Evolutionary conservation across 2,329 filamentous ascomycete genomes (phyloP).

Genomic region (Ophiosphaerella herpotricha): DNA sequence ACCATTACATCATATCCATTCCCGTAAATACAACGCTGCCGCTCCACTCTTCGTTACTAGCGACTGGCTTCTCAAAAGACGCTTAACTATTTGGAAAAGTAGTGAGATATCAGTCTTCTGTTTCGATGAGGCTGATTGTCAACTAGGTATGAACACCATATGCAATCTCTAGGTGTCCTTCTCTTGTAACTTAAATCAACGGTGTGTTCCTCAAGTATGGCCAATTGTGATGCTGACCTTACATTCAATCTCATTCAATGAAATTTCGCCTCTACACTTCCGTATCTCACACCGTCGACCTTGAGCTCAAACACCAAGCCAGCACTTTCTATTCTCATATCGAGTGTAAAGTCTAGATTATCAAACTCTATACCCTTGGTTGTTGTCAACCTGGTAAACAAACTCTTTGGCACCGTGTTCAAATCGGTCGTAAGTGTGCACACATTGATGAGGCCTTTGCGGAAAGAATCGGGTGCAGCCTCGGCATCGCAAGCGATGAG

Average conservation of each 20-base stretch:
- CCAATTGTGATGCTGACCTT: neutral
- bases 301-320: constrained; percentile 77
- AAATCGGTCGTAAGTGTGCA: constrained; percentile 82
- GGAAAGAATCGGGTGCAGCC: constrained; percentile 60
- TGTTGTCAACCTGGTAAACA: constrained; percentile 77
- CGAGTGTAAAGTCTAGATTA: constrained; percentile 79
- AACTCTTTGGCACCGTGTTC: constrained; percentile 71
- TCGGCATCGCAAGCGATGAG: constrained; percentile 76
- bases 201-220: no score
- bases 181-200: no score
- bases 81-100: no score
- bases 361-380: constrained; percentile 81
- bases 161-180: no score
- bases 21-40: no score
- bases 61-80: no score
- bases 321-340: constrained; percentile 81
- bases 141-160: no score
- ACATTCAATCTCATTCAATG: constrained; percentile 53
- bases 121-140: no score
- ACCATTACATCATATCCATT: no score
- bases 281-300: constrained; percentile 78
- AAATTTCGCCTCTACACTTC: constrained; percentile 77
- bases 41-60: no score
- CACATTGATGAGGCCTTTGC: constrained; percentile 66
- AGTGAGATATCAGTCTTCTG: no score